A percentile compares a stretch with the other conserved stretches of the same genome.
These are phyloP conservation scores for Piromyces finnis DNA, from an alignment of 192 early-diverging fungal genomes.

Conservation along the genomic window DNA sequence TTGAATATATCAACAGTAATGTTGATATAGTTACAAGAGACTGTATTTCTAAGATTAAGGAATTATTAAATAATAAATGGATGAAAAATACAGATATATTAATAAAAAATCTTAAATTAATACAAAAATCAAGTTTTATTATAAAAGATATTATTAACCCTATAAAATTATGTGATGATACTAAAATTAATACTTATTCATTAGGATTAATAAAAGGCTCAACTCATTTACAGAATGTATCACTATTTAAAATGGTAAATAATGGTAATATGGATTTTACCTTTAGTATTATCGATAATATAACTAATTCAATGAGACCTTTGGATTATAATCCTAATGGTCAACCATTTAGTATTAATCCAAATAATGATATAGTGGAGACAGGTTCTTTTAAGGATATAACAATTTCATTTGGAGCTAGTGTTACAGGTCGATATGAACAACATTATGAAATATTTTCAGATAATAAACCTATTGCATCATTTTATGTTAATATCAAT, in stretches of 20 bases:
- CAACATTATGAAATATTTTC: background rate
- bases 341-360: background rate
- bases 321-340: background rate
- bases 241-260: constrained; percentile 1
- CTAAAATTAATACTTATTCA: background rate
- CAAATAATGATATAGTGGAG: background rate
- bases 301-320: background rate
- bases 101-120: background rate
- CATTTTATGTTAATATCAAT: constrained; percentile 20
- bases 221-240: background rate
- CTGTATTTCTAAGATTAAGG: background rate
- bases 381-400: background rate
- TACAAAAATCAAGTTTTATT: background rate
- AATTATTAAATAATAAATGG: background rate
- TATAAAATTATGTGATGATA: background rate
- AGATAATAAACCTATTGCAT: background rate
- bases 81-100: background rate
- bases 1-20: background rate
- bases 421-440: background rate
- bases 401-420: background rate
- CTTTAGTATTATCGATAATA: background rate
- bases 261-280: constrained; percentile 3
- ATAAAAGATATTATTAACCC: background rate
- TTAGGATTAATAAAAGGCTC: background rate
- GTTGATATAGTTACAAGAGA: background rate